Conservation (phyloP, 192 early-diverging fungal genomes). For the Coemansia sp. region DNA sequence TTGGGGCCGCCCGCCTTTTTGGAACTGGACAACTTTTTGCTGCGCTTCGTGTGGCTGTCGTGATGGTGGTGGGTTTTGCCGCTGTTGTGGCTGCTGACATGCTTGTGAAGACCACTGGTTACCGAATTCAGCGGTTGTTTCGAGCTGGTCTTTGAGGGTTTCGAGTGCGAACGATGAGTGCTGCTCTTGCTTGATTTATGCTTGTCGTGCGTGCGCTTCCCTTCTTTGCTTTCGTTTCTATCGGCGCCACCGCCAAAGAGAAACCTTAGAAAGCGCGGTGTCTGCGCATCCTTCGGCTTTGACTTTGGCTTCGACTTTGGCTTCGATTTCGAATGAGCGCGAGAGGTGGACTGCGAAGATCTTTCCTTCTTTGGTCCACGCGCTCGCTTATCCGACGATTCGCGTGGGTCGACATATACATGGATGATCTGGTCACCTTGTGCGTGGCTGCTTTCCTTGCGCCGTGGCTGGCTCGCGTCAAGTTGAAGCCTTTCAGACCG, state of each 20-base stretch:
- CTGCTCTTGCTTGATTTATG: not conserved
- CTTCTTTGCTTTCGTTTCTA: not conserved
- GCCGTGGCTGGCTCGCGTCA: not conserved
- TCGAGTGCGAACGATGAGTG: not conserved
- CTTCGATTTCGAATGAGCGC: constrained; percentile 9
- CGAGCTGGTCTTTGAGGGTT: not conserved
- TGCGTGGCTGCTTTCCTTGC: not conserved
- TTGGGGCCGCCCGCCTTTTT: constrained; percentile 1
- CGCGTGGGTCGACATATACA: constrained; percentile 2
- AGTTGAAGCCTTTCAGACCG: not conserved
- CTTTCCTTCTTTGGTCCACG: constrained; percentile 18
- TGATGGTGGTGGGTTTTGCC: not conserved
- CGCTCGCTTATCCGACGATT: constrained; percentile 19
- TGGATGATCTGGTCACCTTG: not conserved
- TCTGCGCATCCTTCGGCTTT: constrained; percentile 7
- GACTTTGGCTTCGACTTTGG: constrained; percentile 3
- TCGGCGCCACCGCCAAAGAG: constrained; percentile 11
- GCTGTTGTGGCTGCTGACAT: not conserved
- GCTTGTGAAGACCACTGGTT: not conserved
- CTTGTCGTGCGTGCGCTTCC: not conserved
- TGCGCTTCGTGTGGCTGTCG: not conserved
- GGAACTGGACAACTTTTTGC: not conserved
- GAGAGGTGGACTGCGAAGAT: constrained; percentile 8
- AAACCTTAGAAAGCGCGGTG: constrained; percentile 18
- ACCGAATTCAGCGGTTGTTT: not conserved